A percentile compares a stretch with the other conserved stretches of the same genome.
Evolutionary conservation across 495 filamentous ascomycete species (phyloP).

Genomic region (Bombardia bombarda): DNA sequence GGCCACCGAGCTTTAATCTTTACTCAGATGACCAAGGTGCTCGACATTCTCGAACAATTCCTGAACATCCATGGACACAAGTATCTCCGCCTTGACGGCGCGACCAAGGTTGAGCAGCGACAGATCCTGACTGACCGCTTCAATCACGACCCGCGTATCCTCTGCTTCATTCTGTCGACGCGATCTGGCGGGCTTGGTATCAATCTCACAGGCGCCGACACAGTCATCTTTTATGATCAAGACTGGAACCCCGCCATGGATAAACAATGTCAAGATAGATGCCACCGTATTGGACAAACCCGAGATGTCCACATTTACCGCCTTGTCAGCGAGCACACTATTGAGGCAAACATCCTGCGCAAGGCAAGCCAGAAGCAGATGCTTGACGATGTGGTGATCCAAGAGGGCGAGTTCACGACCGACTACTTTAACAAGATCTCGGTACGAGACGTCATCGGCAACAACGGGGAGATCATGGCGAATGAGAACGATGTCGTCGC

Average conservation of each 20-base stretch:
- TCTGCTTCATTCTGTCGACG: slow-evolving; percentile 90
- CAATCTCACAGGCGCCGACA: slow-evolving; percentile 94
- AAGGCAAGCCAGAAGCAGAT: slow-evolving; percentile 96
- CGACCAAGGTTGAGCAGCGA: slow-evolving; percentile 89
- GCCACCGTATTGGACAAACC: slow-evolving; percentile 96
- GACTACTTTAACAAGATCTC: slow-evolving; percentile 87
- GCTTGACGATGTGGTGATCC: slow-evolving; percentile 96
- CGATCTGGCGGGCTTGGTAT: slow-evolving; percentile 93
- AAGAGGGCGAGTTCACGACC: slow-evolving; percentile 97
- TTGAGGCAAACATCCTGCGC: slow-evolving; percentile 95
- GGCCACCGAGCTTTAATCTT: slow-evolving; percentile 95
- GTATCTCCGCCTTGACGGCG: slow-evolving; percentile 83
- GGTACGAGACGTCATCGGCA: slow-evolving; percentile 60
- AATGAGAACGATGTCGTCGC: slow-evolving; percentile 57
- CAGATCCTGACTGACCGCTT: slow-evolving; percentile 95
- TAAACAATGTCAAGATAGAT: slow-evolving; percentile 97
- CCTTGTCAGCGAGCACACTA: slow-evolving; percentile 93
- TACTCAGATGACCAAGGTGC: slow-evolving; percentile 98
- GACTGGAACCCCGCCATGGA: slow-evolving; percentile 99
- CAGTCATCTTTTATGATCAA: slow-evolving; percentile 98
- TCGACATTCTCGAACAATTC: slow-evolving; percentile 96
- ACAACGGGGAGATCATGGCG: slow-evolving; percentile 45
- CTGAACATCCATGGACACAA: slow-evolving; percentile 97
- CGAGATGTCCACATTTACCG: slow-evolving; percentile 98
- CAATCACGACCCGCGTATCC: slow-evolving; percentile 87